Evolutionary conservation across 805 yeast species (phyloP).

Genomic region (Myxozyma neglecta): DNA sequence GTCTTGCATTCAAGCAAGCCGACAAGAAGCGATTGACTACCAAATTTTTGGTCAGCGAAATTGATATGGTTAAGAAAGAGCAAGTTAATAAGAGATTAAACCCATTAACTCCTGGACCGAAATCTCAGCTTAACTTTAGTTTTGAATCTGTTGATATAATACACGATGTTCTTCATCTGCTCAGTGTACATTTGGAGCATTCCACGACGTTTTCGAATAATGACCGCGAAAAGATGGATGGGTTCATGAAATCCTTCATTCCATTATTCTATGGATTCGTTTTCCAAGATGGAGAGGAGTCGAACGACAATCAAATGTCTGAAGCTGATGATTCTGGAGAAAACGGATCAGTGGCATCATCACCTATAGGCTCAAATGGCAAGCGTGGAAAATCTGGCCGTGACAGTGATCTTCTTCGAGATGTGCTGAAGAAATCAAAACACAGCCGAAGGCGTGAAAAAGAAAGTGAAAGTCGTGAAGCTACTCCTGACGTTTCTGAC

Average conservation of each 20-base stretch:
- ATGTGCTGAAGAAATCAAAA: conserved; percentile 48
- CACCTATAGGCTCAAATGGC: conserved; percentile 3
- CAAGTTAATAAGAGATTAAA: conserved; percentile 83
- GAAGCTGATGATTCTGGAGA: conserved; percentile 24
- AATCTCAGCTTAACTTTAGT: conserved; percentile 62
- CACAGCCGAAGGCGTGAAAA: conserved; percentile 20
- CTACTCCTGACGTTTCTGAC: conserved; percentile 28
- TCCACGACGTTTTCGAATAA: conserved; percentile 72
- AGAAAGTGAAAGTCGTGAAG: conserved; percentile 28
- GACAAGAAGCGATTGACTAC: conserved; percentile 90
- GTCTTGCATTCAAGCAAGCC: conserved; percentile 93
- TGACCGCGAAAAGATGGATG: conserved; percentile 75
- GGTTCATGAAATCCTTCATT: conserved; percentile 68
- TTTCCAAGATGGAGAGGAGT: conserved; percentile 36
- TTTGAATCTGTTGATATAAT: conserved; percentile 68
- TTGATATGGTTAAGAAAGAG: conserved; percentile 88
- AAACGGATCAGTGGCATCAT: conserved; percentile 11
- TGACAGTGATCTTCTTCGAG: conserved; percentile 48
- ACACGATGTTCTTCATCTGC: conserved; percentile 68
- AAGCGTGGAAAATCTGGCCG: conserved; percentile 7
- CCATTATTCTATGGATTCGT: conserved; percentile 61
- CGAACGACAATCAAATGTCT: conserved; percentile 11
- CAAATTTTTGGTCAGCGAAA: conserved; percentile 85
- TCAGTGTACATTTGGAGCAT: conserved; percentile 64
- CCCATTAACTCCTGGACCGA: conserved; percentile 85